These are phyloP conservation scores for Carex myosuroides DNA, from an alignment of 176 grass and related monocot genomes.

Conservation along the genomic window DNA sequence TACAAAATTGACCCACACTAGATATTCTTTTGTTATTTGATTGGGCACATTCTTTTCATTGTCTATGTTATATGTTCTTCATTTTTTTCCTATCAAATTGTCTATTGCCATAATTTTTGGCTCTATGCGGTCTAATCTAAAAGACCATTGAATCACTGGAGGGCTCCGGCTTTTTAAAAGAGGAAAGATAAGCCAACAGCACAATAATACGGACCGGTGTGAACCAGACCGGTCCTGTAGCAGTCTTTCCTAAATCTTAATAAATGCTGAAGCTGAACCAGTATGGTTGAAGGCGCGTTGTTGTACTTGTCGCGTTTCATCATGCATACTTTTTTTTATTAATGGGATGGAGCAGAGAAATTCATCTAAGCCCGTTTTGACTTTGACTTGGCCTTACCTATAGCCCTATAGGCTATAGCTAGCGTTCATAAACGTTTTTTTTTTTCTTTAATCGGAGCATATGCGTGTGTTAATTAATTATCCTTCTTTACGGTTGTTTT, in stretches of 20 bases:
- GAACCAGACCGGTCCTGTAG: background rate
- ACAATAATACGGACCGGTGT: background rate
- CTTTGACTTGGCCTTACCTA: background rate
- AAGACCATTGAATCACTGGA: background rate
- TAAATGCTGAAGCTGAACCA: background rate
- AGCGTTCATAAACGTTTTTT: background rate
- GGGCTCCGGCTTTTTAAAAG: background rate
- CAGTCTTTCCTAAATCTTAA: background rate
- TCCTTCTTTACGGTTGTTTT: too few species aligned
- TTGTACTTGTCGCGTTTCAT: background rate
- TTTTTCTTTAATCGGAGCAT: too few species aligned
- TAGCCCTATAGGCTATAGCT: too few species aligned
- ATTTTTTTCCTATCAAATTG: too few species aligned
- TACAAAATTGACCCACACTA: too few species aligned
- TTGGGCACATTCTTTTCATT: too few species aligned
- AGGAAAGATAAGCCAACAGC: background rate
- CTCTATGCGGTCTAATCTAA: too few species aligned
- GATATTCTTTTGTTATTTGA: too few species aligned
- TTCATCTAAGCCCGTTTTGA: slow-evolving; percentile 3
- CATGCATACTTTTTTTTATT: background rate
- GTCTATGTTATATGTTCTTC: too few species aligned
- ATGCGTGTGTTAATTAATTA: too few species aligned
- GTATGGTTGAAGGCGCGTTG: background rate
- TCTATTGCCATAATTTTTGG: too few species aligned
- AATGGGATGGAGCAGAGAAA: background rate